Percentiles rank a stretch among this genome's conserved stretches.
Evolutionary conservation across 1,284 basidiomycete species (phyloP).

Genomic region (Puccinia hordei): DNA sequence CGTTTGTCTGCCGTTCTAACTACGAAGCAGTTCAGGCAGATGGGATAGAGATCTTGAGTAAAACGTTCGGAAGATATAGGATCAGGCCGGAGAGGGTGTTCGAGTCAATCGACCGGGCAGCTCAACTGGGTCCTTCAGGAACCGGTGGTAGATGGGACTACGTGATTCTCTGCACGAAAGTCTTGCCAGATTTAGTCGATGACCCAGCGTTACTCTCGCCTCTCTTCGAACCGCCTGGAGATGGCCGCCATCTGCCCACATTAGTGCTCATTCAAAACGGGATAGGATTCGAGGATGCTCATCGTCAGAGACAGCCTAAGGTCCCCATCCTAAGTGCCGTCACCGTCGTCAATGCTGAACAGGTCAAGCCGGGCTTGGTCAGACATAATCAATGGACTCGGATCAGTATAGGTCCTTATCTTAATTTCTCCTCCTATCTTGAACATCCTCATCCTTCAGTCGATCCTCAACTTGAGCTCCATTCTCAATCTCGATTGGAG

Average conservation of each 20-base stretch:
- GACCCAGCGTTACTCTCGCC: slow-evolving; percentile 59
- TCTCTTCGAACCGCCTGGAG: slow-evolving; percentile 56
- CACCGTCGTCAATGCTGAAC: slow-evolving; percentile 61
- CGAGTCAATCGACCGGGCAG: slow-evolving; percentile 56
- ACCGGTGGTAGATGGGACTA: slow-evolving; percentile 58
- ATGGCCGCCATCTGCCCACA: slow-evolving; percentile 21
- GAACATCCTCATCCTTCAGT: slow-evolving; percentile 42
- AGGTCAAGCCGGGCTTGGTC: slow-evolving; percentile 59
- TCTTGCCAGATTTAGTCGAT: slow-evolving; percentile 60
- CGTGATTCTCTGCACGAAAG: slow-evolving; percentile 62
- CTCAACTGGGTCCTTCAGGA: slow-evolving; percentile 42
- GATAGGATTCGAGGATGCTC: slow-evolving; percentile 61
- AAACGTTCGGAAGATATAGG: slow-evolving; percentile 60
- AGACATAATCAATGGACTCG: slow-evolving; percentile 62
- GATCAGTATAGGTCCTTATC: slow-evolving; percentile 61
- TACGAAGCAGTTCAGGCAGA: slow-evolving; percentile 59
- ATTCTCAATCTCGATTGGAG: slow-evolving; percentile 46
- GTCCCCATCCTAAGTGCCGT: slow-evolving; percentile 60
- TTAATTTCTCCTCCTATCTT: slow-evolving; percentile 52
- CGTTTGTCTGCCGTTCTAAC: slow-evolving; percentile 62
- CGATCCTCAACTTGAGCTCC: slow-evolving; percentile 24
- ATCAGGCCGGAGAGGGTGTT: slow-evolving; percentile 60
- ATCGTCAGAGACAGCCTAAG: slow-evolving; percentile 57
- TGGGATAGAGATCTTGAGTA: slow-evolving; percentile 60
- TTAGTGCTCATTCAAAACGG: slow-evolving; percentile 63